Evolutionary conservation across 2,329 filamentous ascomycete genomes (phyloP), one percentile per base, ranked within the genome.

Genomic region (Phyllosticta citrichinensis): DNA sequence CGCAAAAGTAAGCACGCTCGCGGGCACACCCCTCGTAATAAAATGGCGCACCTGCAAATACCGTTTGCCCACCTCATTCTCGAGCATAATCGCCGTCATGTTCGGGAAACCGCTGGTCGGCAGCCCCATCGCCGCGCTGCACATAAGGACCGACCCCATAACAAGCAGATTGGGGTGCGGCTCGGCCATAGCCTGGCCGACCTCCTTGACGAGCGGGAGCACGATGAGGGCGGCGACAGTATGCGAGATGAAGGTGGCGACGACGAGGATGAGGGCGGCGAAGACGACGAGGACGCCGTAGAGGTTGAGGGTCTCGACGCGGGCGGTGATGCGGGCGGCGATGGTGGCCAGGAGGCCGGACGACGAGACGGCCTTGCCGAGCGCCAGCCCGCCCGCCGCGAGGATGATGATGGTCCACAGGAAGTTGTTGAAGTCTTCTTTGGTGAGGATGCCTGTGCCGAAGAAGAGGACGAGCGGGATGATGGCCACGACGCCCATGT

Each of bases 381-480:
- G 84, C 1, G 91, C 91, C 35, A 99, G 78, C 8, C 94, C 94
- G 55, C 94, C 94, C 0, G 94, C 93, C 0, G 94, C 94, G 20
- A 99, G 86, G 69, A 99, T 97, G 75, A 99, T 97, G 75, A 99
- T 99, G 20, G 95, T 99, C 94, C 94, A 99, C 50, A 97, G 87
- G 75, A 99, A 99, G 75, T 99, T 99, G 80, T 99, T 99, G 73
- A 99, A 99, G 76, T 99, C 94, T 75, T 97, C 94, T 76, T 97
- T 99, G 56, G 92, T 97, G 33, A 99, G 80, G 66, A 97, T 93
- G 11, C 94, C 94, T 1, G 91, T 92, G 60, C 94, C 94, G 68
- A 99, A 99, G 81, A 99, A 99, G 52, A 97, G 80, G 2, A 96
- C 88, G 57, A 99, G 87, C 5, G 94, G 94, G 63, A 99, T 91